These are phyloP conservation scores for Thraustochytrium striatum DNA, from an alignment of 352 stramenopile species.

Conservation along the genomic window DNA sequence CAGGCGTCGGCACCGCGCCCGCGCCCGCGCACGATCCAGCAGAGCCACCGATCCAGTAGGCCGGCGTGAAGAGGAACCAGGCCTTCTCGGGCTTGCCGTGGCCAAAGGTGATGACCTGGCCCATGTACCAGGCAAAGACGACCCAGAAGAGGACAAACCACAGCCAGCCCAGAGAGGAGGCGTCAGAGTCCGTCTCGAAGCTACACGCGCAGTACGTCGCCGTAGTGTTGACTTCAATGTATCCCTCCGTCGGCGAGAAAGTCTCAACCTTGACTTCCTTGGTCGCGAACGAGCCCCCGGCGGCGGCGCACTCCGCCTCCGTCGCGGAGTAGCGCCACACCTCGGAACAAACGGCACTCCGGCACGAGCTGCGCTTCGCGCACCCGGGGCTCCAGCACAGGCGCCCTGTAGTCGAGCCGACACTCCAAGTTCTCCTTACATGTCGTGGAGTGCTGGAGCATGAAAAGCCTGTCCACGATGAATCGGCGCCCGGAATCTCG, in stretches of 20 bases:
- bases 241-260: not conserved
- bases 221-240: conserved; percentile 11
- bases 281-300: not conserved
- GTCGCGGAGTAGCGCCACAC: no score
- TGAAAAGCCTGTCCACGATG: no score
- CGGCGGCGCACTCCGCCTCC: no score
- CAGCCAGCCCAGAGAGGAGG: no score
- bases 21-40: not conserved
- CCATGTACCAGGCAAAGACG: not conserved
- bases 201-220: not conserved
- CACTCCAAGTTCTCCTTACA: no score
- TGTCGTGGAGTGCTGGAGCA: no score
- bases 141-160: not conserved
- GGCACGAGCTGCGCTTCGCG: no score
- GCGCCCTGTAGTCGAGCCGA: no score
- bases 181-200: not conserved
- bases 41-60: not conserved
- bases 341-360: no score
- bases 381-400: no score
- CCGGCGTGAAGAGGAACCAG: not conserved
- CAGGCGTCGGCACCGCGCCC: not conserved
- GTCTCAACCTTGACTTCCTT: not conserved
- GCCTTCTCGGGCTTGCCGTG: not conserved
- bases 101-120: not conserved
- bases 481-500: no score